A percentile compares a stretch with the other conserved stretches of the same genome.
phyloP scores from a whole-genome alignment of 2,329 filamentous ascomycete species.

The Penicillium paneum region DNA sequence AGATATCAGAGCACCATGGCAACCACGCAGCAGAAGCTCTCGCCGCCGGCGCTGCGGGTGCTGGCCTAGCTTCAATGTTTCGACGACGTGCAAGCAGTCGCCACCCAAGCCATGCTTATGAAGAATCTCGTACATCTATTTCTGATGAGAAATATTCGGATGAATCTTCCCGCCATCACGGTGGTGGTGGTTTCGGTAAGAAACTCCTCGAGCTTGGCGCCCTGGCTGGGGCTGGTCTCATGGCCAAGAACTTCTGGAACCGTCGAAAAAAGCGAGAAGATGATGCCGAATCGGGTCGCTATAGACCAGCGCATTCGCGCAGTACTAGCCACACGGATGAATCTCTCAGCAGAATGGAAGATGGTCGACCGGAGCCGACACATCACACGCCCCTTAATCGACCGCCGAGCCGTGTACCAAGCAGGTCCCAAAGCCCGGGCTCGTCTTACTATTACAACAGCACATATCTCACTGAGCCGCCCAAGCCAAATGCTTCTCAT shows the following conservation, averaged over 20 bases:
- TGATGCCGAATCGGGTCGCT: slow-evolving; percentile 52
- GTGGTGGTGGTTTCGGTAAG: slow-evolving; percentile 58
- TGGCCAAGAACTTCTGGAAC: slow-evolving; percentile 59
- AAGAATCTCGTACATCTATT: slow-evolving; percentile 56
- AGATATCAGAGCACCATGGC: slow-evolving; percentile 46
- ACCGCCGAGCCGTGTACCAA: slow-evolving; percentile 33
- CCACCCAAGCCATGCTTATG: slow-evolving; percentile 43
- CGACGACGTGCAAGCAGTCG: slow-evolving; percentile 42
- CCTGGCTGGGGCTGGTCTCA: slow-evolving; percentile 59
- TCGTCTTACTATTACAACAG: slow-evolving; percentile 41
- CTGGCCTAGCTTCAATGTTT: slow-evolving; percentile 55
- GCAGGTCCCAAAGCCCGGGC: slow-evolving; percentile 34
- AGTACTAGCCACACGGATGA: slow-evolving; percentile 43
- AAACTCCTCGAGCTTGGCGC: slow-evolving; percentile 61
- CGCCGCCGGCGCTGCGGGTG: slow-evolving; percentile 51
- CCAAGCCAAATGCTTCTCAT: slow-evolving; percentile 46
- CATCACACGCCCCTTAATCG: slow-evolving; percentile 33
- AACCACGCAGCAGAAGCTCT: slow-evolving; percentile 50
- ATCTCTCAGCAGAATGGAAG: slow-evolving; percentile 47
- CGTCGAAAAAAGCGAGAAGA: slow-evolving; percentile 54
- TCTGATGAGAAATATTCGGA: slow-evolving; percentile 65
- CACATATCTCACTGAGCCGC: slow-evolving; percentile 43
- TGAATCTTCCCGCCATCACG: slow-evolving; percentile 36
- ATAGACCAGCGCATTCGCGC: slow-evolving; percentile 51
- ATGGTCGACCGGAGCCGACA: slow-evolving; percentile 50